Conservation (phyloP, 345 rosid species). For the Microcos paniculata region DNA sequence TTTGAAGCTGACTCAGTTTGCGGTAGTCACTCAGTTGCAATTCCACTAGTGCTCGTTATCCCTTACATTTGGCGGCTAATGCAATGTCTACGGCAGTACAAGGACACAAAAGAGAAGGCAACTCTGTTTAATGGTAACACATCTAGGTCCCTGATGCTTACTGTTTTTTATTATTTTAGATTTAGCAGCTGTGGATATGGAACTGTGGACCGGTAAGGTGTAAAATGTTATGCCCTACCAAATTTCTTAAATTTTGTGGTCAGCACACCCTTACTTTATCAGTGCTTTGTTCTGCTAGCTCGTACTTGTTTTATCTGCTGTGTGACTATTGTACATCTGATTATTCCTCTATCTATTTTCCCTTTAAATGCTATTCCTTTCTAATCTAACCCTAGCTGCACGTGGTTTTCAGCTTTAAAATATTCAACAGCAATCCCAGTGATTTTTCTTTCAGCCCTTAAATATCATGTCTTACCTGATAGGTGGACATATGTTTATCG, state of each 20-base stretch:
- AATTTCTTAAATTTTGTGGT: not conserved
- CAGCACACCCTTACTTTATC: not conserved
- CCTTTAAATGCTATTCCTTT: not conserved
- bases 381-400: conserved; percentile 23
- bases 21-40: conserved; percentile 88
- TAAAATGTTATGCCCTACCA: not conserved
- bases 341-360: not conserved
- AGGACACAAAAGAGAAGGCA: conserved; percentile 81
- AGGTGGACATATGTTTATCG: conserved; percentile 78
- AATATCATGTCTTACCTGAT: conserved; percentile 78
- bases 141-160: not conserved
- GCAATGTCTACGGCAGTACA: conserved; percentile 94
- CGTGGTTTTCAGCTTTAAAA: conserved; percentile 77
- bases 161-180: not conserved
- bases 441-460: conserved; percentile 92
- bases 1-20: conserved; percentile 98
- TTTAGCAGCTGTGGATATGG: not conserved
- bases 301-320: not conserved
- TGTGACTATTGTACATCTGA: not conserved
- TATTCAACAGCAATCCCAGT: conserved; percentile 97
- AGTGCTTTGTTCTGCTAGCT: not conserved
- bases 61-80: conserved; percentile 84
- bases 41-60: conserved; percentile 84
- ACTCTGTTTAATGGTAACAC: conserved; percentile 76
- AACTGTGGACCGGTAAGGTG: not conserved